Evolutionary conservation across 2,329 filamentous ascomycete genomes (phyloP).

Genomic region (Hypocrella siamensis): DNA sequence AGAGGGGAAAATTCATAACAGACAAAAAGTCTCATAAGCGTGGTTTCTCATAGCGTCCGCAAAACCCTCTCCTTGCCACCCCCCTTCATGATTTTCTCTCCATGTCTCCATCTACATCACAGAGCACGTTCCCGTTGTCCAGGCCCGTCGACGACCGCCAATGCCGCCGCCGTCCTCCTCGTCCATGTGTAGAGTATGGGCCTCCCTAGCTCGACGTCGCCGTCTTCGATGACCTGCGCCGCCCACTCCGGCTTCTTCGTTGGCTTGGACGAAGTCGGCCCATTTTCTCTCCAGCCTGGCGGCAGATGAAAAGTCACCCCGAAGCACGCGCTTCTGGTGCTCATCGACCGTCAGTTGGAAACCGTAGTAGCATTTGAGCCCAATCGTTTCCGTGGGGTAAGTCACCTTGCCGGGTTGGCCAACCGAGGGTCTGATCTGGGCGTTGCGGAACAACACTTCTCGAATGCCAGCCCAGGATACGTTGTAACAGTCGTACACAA

Average conservation of each 20-base stretch:
- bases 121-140: constrained; percentile 44
- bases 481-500: constrained; percentile 82
- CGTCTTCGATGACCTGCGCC: constrained; percentile 54
- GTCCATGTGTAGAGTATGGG: constrained; percentile 62
- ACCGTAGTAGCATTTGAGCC: constrained; percentile 84
- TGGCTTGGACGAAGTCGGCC: constrained; percentile 87
- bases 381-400: constrained; percentile 66
- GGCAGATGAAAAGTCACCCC: constrained; percentile 60
- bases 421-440: constrained; percentile 45
- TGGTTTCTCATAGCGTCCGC: too few species aligned
- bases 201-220: constrained; percentile 64
- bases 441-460: constrained; percentile 74
- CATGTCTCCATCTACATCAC: too few species aligned
- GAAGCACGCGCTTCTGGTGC: constrained; percentile 72
- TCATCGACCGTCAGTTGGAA: constrained; percentile 94
- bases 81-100: too few species aligned
- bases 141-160: constrained; percentile 43
- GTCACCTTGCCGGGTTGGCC: constrained; percentile 24
- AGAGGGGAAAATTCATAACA: too few species aligned
- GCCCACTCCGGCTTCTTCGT: constrained; percentile 61
- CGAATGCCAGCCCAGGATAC: constrained; percentile 86
- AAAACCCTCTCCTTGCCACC: too few species aligned
- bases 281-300: constrained; percentile 75
- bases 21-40: too few species aligned
- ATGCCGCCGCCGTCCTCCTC: constrained; percentile 55